Base-by-base conservation (phyloP, 352 stramenopile genomes). In the Globisporangium parvum region DNA sequence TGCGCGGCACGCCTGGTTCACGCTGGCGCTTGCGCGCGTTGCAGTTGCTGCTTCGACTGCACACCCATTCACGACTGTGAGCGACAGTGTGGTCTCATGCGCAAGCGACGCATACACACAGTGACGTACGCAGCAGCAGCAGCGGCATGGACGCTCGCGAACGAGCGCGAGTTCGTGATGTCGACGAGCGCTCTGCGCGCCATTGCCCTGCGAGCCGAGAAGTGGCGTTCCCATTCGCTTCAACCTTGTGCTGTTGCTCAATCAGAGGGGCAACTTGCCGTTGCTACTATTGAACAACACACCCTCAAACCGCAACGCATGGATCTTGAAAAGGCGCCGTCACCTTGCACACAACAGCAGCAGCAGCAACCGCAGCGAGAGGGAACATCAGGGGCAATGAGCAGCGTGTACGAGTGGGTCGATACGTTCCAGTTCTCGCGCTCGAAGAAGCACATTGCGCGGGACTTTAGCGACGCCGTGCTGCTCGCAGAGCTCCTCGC, bases 381-480 rank as follows among this genome's bases (percentile, higher is more conserved):
- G 12, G 33, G 3, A 33, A 6, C 39, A 15, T 26, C 20, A 55
- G 51, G 31, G 5, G 18, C 14, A 21, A 75, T 77, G 69, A 48
- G 63, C 39, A 55, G 51, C 10, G 46, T 79, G 18, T 67, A 73
- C 51, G 62, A 70, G 47, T 85, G 74, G 74, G 52, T 78, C 31
- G 48, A 55, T n/a, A 47, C 62, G 28, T 85, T 80, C 58, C 53
- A 53, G 26, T 78, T 80, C 55, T 85, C 74, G 31, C 71, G 74
- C 23, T 28, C 56, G 3, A 62, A 64, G 51, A 72, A 67, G 46
- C 65, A 77, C 47, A 63, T 55, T 41, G 58, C 71, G 41, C 54
- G 71, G 11, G 74, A 82, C 64, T 85, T 85, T 42, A 80, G 71
- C 53, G 74, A 85, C 55, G 69, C 71, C 41, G 71, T 81, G 33